A percentile compares a stretch with the other conserved stretches of the same genome.
Conservation (phyloP, 2,329 filamentous ascomycete genomes). For the Arthroderma sp. region DNA sequence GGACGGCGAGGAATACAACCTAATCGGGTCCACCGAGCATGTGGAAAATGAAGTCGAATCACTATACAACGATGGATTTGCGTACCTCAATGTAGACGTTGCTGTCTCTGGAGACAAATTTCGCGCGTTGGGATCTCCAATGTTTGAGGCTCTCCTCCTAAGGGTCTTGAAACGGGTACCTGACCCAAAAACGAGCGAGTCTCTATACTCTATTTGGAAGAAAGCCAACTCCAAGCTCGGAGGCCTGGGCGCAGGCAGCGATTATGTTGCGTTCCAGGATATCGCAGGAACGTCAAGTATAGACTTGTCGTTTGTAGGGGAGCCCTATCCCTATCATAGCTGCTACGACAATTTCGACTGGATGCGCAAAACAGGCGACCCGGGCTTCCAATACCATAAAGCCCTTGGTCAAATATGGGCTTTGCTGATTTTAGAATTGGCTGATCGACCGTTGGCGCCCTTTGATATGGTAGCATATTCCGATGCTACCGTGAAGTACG, state of each 20-base stretch:
- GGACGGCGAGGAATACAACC: constrained; percentile 88
- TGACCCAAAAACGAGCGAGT: constrained; percentile 59
- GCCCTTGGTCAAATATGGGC: constrained; percentile 67
- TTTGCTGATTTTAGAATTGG: constrained; percentile 71
- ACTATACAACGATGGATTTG: constrained; percentile 61
- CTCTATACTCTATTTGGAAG: constrained; percentile 67
- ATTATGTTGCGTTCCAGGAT: constrained; percentile 83
- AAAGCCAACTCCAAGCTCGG: constrained; percentile 45
- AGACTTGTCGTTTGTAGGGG: constrained; percentile 65
- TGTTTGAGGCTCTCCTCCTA: constrained; percentile 59
- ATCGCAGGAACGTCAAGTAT: constrained; percentile 80
- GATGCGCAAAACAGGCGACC: constrained; percentile 69
- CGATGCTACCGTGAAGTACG: constrained; percentile 48
- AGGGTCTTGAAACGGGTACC: constrained; percentile 60
- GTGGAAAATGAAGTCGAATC: constrained; percentile 71
- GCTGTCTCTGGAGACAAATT: constrained; percentile 67
- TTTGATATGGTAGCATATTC: constrained; percentile 70
- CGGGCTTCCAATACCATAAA: constrained; percentile 67
- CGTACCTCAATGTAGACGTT: constrained; percentile 83
- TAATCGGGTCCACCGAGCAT: constrained; percentile 86
- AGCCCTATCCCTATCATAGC: constrained; percentile 58
- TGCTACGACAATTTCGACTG: constrained; percentile 85
- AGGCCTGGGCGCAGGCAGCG: constrained; percentile 59
- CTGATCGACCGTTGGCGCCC: constrained; percentile 67
- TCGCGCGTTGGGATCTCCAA: constrained; percentile 64